Evolutionary conservation across 1,284 basidiomycete genomes (phyloP).

Genomic region (Marasmius fiardii): DNA sequence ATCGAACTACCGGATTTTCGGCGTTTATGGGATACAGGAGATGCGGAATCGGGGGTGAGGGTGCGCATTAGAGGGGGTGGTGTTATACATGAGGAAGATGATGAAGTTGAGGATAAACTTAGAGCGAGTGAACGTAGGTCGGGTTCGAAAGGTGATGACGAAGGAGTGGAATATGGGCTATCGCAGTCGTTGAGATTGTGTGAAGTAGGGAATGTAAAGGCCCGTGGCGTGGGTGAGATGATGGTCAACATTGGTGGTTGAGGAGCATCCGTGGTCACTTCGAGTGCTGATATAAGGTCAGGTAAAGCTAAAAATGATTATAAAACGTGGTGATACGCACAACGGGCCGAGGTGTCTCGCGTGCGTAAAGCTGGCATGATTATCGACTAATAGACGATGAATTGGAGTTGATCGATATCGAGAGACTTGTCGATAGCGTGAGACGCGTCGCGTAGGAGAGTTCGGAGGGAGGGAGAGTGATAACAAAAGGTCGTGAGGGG

Average conservation of each 20-base stretch:
- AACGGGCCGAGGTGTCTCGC: constrained; percentile 62
- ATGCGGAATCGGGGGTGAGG: constrained; percentile 41
- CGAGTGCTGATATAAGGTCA: constrained; percentile 49
- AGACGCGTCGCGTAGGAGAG: too few relatives aligned
- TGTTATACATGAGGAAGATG: constrained; percentile 35
- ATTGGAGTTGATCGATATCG: constrained; percentile 29
- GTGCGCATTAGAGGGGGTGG: constrained; percentile 32
- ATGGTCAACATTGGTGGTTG: constrained; percentile 59
- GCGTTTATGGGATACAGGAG: constrained; percentile 43
- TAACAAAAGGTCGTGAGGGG: constrained; percentile 24
- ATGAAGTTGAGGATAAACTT: constrained; percentile 33
- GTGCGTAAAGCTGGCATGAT: constrained; percentile 75
- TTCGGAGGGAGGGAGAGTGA: constrained; percentile 22
- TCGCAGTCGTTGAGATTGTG: constrained; percentile 40
- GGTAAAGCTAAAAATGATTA: constrained; percentile 9
- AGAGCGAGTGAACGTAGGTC: constrained; percentile 54
- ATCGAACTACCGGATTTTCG: constrained; percentile 57
- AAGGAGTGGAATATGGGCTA: constrained; percentile 65
- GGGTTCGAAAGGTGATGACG: constrained; percentile 66
- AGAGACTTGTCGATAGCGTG: background rate
- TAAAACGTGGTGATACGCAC: constrained; percentile 37
- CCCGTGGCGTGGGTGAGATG: constrained; percentile 73
- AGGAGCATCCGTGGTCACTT: constrained; percentile 65
- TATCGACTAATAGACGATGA: constrained; percentile 17
- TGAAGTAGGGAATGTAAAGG: constrained; percentile 61